Evolutionary conservation across 2,329 filamentous ascomycete genomes (phyloP).

Genomic region (Fusarium euwallaceae): DNA sequence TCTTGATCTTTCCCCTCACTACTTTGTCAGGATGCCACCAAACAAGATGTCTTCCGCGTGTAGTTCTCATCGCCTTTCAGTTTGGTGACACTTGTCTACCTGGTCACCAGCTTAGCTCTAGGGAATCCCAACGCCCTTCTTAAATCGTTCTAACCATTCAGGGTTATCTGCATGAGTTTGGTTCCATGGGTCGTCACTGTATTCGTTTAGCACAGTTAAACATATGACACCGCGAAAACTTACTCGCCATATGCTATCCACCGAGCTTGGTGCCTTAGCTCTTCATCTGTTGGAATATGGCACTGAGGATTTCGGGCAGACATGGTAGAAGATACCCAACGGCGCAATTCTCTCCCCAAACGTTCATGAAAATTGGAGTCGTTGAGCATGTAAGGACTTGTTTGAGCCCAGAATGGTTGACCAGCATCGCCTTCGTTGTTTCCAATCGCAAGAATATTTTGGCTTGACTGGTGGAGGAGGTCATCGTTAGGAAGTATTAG

Average conservation of each 20-base stretch:
- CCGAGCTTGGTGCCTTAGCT: background rate
- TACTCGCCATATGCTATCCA: constrained; percentile 3
- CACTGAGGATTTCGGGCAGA: background rate
- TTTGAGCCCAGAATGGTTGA: background rate
- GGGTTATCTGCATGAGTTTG: background rate
- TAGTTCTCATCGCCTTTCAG: background rate
- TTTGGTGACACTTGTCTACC: background rate
- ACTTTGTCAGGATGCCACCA: no score
- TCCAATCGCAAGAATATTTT: no score
- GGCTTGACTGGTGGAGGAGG: background rate
- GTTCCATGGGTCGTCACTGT: background rate
- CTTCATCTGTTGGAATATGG: background rate
- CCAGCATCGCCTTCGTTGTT: background rate
- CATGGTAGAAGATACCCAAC: background rate
- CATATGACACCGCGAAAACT: background rate
- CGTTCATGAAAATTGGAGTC: background rate
- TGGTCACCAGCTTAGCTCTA: background rate
- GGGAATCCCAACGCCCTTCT: background rate
- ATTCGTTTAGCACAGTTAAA: background rate
- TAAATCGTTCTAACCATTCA: background rate
- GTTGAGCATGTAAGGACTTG: constrained; percentile 2
- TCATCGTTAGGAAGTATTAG: background rate
- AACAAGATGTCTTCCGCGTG: background rate
- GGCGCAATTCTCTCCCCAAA: background rate
- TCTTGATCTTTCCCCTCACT: background rate